phyloP scores from a whole-genome alignment of 2,329 filamentous ascomycete genomes.

The Penicillium sp. region DNA sequence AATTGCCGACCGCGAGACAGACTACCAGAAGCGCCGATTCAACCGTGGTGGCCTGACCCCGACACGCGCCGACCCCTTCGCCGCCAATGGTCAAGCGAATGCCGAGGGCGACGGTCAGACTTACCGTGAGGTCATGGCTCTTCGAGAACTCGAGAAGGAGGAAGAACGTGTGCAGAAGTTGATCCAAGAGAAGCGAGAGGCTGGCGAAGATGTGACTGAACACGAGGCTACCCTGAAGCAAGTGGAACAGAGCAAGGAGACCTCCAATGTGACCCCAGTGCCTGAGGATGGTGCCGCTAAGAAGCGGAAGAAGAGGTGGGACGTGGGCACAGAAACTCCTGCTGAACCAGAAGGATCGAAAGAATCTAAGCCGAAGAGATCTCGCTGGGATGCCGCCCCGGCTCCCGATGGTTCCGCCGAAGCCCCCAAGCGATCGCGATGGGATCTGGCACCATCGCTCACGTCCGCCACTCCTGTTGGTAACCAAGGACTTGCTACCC shows the following conservation, averaged over 20 bases:
- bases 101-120: constrained; percentile 71
- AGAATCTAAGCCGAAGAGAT: constrained; percentile 70
- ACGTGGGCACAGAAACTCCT: constrained; percentile 51
- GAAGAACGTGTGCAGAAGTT: constrained; percentile 81
- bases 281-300: constrained; percentile 63
- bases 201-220: constrained; percentile 62
- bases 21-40: constrained; percentile 95
- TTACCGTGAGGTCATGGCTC: constrained; percentile 88
- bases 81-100: constrained; percentile 69
- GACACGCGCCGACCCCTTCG: constrained; percentile 82
- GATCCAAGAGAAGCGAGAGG: constrained; percentile 73
- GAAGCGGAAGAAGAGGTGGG: constrained; percentile 96
- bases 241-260: constrained; percentile 67
- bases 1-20: constrained; percentile 90
- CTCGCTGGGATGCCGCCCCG: constrained; percentile 84
- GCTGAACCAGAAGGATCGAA: constrained; percentile 1
- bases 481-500: constrained; percentile 72
- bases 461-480: constrained; percentile 70
- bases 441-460: constrained; percentile 80
- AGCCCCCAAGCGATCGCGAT: constrained; percentile 74
- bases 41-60: constrained; percentile 79
- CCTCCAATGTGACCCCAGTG: constrained; percentile 68
- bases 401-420: constrained; percentile 59
- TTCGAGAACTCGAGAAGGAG: constrained; percentile 87
- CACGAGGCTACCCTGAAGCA: constrained; percentile 74